phyloP scores from a whole-genome alignment of 2,329 filamentous ascomycete species.

The Trichoderma guizhouense region DNA sequence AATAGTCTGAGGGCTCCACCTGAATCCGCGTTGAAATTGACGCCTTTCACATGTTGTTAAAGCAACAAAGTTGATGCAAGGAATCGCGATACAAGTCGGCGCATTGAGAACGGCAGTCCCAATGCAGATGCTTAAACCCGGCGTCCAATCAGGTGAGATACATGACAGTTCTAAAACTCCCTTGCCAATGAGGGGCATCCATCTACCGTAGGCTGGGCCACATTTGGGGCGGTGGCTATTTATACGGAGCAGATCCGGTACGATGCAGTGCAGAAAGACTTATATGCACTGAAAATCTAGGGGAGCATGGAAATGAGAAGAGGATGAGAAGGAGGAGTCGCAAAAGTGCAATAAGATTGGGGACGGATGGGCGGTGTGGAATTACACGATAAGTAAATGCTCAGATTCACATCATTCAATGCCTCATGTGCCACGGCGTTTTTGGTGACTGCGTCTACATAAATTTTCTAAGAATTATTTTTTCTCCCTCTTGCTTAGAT shows the following conservation, averaged over 20 bases:
- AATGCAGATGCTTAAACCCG: slow-evolving; percentile 8
- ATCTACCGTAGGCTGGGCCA: not conserved
- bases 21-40: not conserved
- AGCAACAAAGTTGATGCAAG: not conserved
- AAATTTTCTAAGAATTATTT: not conserved
- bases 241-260: not conserved
- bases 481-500: not conserved
- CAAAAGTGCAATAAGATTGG: not conserved
- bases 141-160: slow-evolving; percentile 14
- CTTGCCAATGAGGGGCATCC: slow-evolving; percentile 6
- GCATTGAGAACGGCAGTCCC: not conserved
- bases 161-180: slow-evolving; percentile 12
- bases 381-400: not conserved
- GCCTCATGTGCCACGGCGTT: not conserved
- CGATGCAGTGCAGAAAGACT: not conserved
- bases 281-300: not conserved
- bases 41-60: slow-evolving; percentile 1
- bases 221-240: not conserved
- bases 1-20: not conserved
- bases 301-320: not conserved
- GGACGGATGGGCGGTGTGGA: not conserved
- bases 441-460: not conserved
- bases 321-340: not conserved
- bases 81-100: slow-evolving; percentile 5
- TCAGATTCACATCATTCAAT: not conserved